phyloP scores from a whole-genome alignment of 2,329 filamentous ascomycete species.

The Monosporascus sp. region DNA sequence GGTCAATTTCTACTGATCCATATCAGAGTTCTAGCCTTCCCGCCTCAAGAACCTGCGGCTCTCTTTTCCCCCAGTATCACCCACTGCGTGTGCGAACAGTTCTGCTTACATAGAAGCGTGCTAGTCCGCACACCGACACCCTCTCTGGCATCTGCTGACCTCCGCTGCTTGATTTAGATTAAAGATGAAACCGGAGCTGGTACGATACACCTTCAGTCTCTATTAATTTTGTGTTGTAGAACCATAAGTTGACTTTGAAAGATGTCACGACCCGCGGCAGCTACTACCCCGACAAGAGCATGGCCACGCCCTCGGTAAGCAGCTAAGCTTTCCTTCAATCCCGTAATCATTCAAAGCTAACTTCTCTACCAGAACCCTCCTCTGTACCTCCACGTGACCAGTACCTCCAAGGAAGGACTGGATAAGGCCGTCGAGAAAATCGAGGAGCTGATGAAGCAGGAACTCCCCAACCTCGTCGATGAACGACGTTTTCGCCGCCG shows the following conservation, averaged over 20 bases:
- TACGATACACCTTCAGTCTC: slow-evolving; percentile 65
- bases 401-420: slow-evolving; percentile 85
- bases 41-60: slow-evolving; percentile 26
- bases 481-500: slow-evolving; percentile 85
- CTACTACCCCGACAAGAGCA: slow-evolving; percentile 95
- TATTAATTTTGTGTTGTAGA: slow-evolving; percentile 42
- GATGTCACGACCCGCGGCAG: slow-evolving; percentile 98
- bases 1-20: slow-evolving; percentile 62
- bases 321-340: not conserved
- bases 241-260: slow-evolving; percentile 61
- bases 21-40: slow-evolving; percentile 33
- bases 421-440: slow-evolving; percentile 85
- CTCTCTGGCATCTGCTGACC: slow-evolving; percentile 93
- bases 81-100: slow-evolving; percentile 51
- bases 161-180: slow-evolving; percentile 88
- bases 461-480: slow-evolving; percentile 90
- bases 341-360: slow-evolving; percentile 6
- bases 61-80: slow-evolving; percentile 29
- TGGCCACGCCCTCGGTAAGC: slow-evolving; percentile 89
- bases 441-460: slow-evolving; percentile 92
- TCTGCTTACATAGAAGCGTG: slow-evolving; percentile 65
- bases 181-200: slow-evolving; percentile 99
- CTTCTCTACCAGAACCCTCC: slow-evolving; percentile 67
- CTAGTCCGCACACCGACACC: slow-evolving; percentile 57
- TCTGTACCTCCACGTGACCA: slow-evolving; percentile 91